Base-by-base conservation (phyloP, 1,139 yeast genomes). In the Kodamaea arcana region DNA sequence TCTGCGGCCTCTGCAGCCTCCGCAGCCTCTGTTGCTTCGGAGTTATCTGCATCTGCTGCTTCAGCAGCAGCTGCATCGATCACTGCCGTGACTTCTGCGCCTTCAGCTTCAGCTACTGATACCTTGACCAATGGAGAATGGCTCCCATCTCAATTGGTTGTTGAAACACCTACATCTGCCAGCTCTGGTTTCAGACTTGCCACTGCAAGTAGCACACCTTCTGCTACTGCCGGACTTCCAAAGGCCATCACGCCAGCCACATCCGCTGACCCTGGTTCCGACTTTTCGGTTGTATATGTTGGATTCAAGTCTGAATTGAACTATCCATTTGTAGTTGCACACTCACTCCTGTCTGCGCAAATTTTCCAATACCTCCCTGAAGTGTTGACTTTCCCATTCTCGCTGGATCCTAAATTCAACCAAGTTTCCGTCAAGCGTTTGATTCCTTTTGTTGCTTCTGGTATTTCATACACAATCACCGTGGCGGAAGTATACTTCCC, bases 401-500 rank as follows among this genome's bases (percentile, higher is more conserved):
- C 60, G 15, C 42, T 54, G 14, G 54, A 57, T 29, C 22, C 36
- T 5, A 45, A 58, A 1, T 57, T 58, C 39, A 42, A 59, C 10
- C 62, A 71, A 28, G 73, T 80, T 15, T 53, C 75, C 5, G 85
- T 82, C 27, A 63, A 65, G 42, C 75, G 80, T 56, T 67, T 83
- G 48, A 76, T 81, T 38, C 92, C 94, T 27, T 80, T 73, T 50
- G 67, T 78, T 3, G 72, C 83, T 3, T 44, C 49, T n/a, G 69
- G 63, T 29, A 55, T 66, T 40, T 50, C 60, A 31, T 83, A 83
- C 54, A 72, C 83, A 30, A 80, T 82, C 36, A 80, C 90, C 1
- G 83, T 83, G 41, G 92, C 92, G 13, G 85, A 80, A 54, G 83
- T 82, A 35, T 82, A 79, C 51, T 82, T 80, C 68, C 86, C 86